These are phyloP conservation scores for Pyrrhoderma noxium DNA, from an alignment of 1,284 basidiomycete genomes.

Conservation along the genomic window DNA sequence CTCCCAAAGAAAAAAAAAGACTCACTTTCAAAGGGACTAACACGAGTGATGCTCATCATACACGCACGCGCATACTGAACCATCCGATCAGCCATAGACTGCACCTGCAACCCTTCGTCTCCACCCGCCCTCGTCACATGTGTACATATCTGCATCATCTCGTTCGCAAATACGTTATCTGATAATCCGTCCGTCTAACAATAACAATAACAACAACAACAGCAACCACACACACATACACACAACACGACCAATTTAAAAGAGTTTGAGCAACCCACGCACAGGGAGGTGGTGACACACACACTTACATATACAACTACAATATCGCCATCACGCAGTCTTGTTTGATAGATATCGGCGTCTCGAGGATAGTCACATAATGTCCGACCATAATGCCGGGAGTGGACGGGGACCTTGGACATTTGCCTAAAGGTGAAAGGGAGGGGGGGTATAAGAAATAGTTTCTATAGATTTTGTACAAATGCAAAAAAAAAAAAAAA, in stretches of 20 bases:
- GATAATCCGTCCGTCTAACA: constrained; percentile 77
- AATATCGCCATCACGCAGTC: constrained; percentile 66
- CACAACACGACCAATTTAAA: no score
- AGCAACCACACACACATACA: no score
- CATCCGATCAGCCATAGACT: constrained; percentile 63
- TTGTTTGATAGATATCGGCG: constrained; percentile 58
- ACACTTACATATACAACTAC: constrained; percentile 59
- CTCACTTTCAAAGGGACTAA: constrained; percentile 68
- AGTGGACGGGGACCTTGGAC: constrained; percentile 52
- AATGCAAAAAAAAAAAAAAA: no score
- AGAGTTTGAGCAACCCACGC: no score
- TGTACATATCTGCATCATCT: constrained; percentile 61
- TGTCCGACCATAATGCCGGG: constrained; percentile 36
- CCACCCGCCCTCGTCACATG: constrained; percentile 50
- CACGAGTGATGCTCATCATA: constrained; percentile 54
- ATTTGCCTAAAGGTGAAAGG: constrained; percentile 45
- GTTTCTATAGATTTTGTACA: no score
- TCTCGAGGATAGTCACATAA: constrained; percentile 57
- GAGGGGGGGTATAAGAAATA: constrained; percentile 7
- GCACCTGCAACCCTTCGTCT: constrained; percentile 53
- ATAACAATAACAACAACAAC: constrained; percentile 5
- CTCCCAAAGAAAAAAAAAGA: constrained; percentile 10
- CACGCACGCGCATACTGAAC: constrained; percentile 63
- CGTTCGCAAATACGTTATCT: constrained; percentile 77
- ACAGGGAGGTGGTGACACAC: background rate